Base-by-base conservation (phyloP, 257 asterid genomes). In the Nicotiana undulata region DNA sequence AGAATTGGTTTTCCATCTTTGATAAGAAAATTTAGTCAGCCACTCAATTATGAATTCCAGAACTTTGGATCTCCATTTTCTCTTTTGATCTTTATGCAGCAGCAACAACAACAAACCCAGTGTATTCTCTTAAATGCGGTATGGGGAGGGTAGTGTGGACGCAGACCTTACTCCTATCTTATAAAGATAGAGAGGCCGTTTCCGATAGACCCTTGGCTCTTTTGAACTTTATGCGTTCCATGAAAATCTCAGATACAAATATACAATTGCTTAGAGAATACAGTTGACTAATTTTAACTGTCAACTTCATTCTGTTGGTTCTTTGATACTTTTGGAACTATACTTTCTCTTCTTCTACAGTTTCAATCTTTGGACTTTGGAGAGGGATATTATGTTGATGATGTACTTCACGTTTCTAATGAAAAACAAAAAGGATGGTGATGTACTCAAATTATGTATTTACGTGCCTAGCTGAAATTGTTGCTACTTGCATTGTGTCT, bases 21-120 rank as follows among this genome's bases (percentile, higher is more conserved):
- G 60, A 72, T 72, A 32, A 46, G 22, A 46, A 24, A 72, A 46
- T 24, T 11, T 72, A 24, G 49, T 72, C 40, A 22, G 40, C 24
- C 40, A 24, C 60, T 46, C 78, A 72, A 49, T 72, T 70, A 46
- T 72, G 60, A 72, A 72, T 72, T 72, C 37, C 60, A 72, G 59
- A 72, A 22, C 60, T 46, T 72, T 46, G 59, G 37, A 72, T 20
- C 58, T 40, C 20, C 56, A 68, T 20, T 68, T 68, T 20, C 77
- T 40, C 32, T 5, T 34, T 66, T 34, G 53, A 66, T 26, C 28
- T 26, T 26, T 26, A 2, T 26, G 28, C 28, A 26, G 2, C 28
- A 26, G 2, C 28, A 26, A 26, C 28, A 26, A 26, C 28, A 26
- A 26, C 28, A 26, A 26, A 1, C 28, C 28, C 28, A 26, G 28